phyloP scores from a whole-genome alignment of 1,284 basidiomycete genomes.

The Ganoderma lingzhi region DNA sequence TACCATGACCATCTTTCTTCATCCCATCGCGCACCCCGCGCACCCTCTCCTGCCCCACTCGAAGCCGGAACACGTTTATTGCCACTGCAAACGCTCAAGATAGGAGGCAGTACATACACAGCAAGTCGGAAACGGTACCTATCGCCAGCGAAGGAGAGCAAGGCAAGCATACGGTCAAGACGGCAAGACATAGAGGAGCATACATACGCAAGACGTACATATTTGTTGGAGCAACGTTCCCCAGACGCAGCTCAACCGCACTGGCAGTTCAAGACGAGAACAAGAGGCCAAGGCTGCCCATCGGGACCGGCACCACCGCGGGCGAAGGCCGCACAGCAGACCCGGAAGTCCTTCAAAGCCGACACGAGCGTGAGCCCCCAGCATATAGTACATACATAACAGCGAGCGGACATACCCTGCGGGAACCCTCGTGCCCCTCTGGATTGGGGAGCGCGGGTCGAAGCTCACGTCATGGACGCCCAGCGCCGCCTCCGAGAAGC shows the following conservation, averaged over 20 bases:
- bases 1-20: constrained; percentile 1
- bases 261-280: constrained; percentile 12
- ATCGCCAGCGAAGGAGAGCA: neutral
- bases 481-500: constrained; percentile 14
- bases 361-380: neutral
- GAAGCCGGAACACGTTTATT: neutral
- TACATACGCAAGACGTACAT: neutral
- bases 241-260: neutral
- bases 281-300: constrained; percentile 20
- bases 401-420: constrained; percentile 26
- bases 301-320: constrained; percentile 14
- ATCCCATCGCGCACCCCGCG: neutral
- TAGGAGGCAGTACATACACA: neutral
- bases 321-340: constrained; percentile 26
- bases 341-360: constrained; percentile 9
- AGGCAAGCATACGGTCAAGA: neutral
- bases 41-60: neutral
- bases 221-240: neutral
- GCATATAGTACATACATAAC: neutral
- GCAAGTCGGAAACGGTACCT: neutral
- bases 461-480: constrained; percentile 27
- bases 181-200: neutral
- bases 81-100: neutral
- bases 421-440: constrained; percentile 31
- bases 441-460: constrained; percentile 42